These are phyloP conservation scores for Coemansia sp. DNA, from an alignment of 192 early-diverging fungal species.

Conservation along the genomic window DNA sequence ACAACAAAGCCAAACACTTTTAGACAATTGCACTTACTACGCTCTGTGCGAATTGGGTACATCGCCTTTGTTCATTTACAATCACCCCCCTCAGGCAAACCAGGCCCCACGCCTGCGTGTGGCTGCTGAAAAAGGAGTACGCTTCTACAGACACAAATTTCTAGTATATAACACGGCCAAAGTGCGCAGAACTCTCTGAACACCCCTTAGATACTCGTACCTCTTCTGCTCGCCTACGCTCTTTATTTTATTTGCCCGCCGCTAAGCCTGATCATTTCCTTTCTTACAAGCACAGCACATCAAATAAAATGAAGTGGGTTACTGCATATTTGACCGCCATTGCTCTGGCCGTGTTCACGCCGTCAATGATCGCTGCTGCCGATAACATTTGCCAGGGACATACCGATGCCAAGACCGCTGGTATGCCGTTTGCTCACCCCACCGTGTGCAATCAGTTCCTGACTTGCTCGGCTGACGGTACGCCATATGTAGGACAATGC, in stretches of 20 bases:
- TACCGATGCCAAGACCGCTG: constrained; percentile 34
- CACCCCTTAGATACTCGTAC: neutral
- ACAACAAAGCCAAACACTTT: constrained; percentile 8
- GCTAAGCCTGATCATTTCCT: neutral
- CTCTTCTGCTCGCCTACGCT: neutral
- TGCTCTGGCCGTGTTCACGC: constrained; percentile 3
- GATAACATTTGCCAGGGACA: constrained; percentile 43
- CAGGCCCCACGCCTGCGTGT: neutral
- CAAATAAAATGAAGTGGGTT: constrained; percentile 1
- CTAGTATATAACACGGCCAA: neutral
- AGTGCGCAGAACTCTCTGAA: neutral
- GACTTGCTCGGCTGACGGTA: constrained; percentile 33
- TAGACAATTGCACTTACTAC: neutral
- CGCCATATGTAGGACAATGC: constrained; percentile 33
- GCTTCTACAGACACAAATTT: neutral
- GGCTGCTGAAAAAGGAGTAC: neutral
- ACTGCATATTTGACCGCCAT: neutral
- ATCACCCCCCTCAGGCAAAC: neutral
- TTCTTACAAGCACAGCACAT: neutral
- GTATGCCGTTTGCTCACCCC: constrained; percentile 44
- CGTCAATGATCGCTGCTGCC: neutral
- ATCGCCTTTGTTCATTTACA: neutral
- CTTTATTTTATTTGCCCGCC: neutral
- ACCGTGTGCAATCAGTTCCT: constrained; percentile 31
- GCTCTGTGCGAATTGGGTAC: constrained; percentile 7